These are phyloP conservation scores for Tolypocladium album DNA, from an alignment of 2,329 filamentous ascomycete species.

Conservation along the genomic window DNA sequence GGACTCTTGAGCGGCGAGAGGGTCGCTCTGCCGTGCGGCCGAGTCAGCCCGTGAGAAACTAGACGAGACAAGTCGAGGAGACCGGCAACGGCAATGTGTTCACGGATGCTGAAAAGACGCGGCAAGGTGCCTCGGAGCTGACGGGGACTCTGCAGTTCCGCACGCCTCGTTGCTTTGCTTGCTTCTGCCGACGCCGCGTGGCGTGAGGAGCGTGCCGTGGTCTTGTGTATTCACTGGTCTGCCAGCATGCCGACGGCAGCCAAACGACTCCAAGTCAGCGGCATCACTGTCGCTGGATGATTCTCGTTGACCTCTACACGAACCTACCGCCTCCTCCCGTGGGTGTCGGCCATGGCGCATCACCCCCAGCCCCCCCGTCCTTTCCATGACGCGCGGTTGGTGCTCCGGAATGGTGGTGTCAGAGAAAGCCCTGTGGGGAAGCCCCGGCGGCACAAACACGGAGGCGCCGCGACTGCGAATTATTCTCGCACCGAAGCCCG, in stretches of 20 bases:
- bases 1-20: not conserved
- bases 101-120: not conserved
- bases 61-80: not conserved
- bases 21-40: not conserved
- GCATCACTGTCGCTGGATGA: not conserved
- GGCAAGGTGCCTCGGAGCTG: not conserved
- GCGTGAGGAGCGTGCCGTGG: not conserved
- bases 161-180: not conserved
- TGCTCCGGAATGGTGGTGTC: not conserved
- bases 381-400: not conserved
- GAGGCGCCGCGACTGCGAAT: not conserved
- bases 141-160: not conserved
- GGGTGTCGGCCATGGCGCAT: not conserved
- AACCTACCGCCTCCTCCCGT: not conserved
- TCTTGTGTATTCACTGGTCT: not conserved
- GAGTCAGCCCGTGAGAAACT: not conserved
- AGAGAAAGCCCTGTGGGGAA: not conserved
- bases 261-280: not conserved
- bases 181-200: slow-evolving; percentile 1
- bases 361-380: not conserved
- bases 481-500: not conserved
- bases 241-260: not conserved
- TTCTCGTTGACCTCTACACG: not conserved
- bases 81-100: not conserved
- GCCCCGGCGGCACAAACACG: not conserved